phyloP scores from a whole-genome alignment of 2,329 filamentous ascomycete species.

The Phialemonium atrogriseum region DNA sequence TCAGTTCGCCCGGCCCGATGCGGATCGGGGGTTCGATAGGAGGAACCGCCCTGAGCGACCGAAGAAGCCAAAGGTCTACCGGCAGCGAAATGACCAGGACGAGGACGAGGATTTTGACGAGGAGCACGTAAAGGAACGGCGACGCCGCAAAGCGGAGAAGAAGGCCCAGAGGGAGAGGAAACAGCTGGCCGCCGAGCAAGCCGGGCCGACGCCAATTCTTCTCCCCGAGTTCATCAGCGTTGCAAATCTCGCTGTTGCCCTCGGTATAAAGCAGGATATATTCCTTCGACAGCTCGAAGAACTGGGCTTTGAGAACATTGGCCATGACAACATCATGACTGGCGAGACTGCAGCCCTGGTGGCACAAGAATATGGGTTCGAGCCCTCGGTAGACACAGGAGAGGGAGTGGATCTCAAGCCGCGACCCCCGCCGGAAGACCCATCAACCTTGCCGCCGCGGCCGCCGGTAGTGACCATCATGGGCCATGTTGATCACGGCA shows the following conservation, averaged over 20 bases:
- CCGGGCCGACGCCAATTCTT: conserved; percentile 51
- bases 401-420: conserved; percentile 63
- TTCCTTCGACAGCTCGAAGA: conserved; percentile 72
- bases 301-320: conserved; percentile 82
- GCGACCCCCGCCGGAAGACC: conserved; percentile 60
- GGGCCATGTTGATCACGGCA: conserved; percentile 98
- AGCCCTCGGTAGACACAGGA: conserved; percentile 65
- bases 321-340: conserved; percentile 77
- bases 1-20: conserved; percentile 1
- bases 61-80: conserved; percentile 8
- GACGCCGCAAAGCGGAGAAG: conserved; percentile 33
- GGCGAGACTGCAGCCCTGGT: conserved; percentile 85
- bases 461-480: conserved; percentile 98
- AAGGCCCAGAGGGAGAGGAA: conserved; percentile 25
- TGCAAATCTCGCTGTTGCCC: conserved; percentile 66
- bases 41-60: not conserved
- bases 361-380: conserved; percentile 86
- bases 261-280: conserved; percentile 60
- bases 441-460: conserved; percentile 58
- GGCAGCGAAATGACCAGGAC: conserved; percentile 17
- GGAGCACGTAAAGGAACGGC: conserved; percentile 26
- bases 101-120: conserved; percentile 34
- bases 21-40: conserved; percentile 1
- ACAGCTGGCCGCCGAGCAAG: conserved; percentile 27
- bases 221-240: conserved; percentile 90